Evolutionary conservation across 257 asterid genomes (phyloP).

Genomic region (Anisodus tanguticus): DNA sequence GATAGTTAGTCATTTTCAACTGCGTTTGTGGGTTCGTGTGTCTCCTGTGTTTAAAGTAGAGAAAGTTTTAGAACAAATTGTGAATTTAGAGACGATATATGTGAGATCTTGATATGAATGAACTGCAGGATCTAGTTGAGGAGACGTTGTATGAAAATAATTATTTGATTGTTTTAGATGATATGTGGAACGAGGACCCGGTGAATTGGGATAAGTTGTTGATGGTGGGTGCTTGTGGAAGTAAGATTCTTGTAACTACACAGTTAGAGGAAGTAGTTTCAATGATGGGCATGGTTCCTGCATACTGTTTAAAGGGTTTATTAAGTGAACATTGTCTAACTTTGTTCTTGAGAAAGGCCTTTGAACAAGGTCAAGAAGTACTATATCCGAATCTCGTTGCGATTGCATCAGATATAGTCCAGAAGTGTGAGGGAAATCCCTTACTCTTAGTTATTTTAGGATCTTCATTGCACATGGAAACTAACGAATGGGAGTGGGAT

Average conservation of each 20-base stretch:
- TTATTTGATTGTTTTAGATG: conserved; percentile 41
- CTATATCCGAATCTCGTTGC: not conserved
- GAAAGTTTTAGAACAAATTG: conserved; percentile 34
- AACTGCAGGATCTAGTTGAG: conserved; percentile 29
- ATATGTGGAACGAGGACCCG: conserved; percentile 40
- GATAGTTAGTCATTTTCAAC: conserved; percentile 29
- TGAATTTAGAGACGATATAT: conserved; percentile 8
- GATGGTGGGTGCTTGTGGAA: conserved; percentile 35
- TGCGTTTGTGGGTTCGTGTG: conserved; percentile 39
- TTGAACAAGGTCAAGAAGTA: not conserved
- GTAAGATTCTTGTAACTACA: conserved; percentile 35
- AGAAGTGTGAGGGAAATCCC: conserved; percentile 28
- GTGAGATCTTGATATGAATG: conserved; percentile 32
- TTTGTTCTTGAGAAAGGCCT: conserved; percentile 17
- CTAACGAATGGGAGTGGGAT: not conserved
- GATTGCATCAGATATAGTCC: conserved; percentile 24
- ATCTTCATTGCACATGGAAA: not conserved
- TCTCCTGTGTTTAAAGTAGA: conserved; percentile 34
- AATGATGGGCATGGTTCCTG: conserved; percentile 35
- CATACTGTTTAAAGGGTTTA: conserved; percentile 1
- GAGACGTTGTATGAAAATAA: conserved; percentile 35
- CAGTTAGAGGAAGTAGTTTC: conserved; percentile 31
- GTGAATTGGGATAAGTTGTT: conserved; percentile 38
- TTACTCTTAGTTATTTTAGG: conserved; percentile 26
- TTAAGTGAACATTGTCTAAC: conserved; percentile 6